Evolutionary conservation across 2,329 filamentous ascomycete genomes (phyloP), one percentile per base, ranked within the genome.

Genomic region (Penicillium sp.): DNA sequence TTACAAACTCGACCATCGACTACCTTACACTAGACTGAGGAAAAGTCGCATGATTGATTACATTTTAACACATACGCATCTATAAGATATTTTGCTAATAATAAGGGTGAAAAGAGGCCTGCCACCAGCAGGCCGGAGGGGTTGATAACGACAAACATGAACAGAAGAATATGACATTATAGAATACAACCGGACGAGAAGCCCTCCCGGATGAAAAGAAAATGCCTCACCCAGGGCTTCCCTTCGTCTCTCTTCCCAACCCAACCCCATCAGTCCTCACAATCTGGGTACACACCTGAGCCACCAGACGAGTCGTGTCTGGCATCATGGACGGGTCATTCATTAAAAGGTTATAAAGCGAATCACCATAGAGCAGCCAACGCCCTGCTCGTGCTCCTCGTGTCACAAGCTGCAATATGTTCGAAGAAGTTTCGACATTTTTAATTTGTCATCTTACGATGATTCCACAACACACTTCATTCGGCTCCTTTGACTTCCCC

Each of bases 111-210:
- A 52, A 41, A 24, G 47, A 47, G 46, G 53, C 50, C 56, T 52
- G 56, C 54, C 49, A 50, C 46, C 50, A 52, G 58, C 55, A 58
- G 55, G 52, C 52, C 47, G 32, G 42, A 8, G 46, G 48, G 32
- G 54, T 49, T 61, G 57, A 53, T 56, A 61, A 59, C 50, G 50
- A 60, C 59, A 61, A 61, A 56, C 51, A 61, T 59, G 53, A 59
- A 61, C 59, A 54, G 53, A 59, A 62, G 50, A 56, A 59, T 55
- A 57, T 43, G 44, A 55, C 44, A 58, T 56, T 60, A 61, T 60
- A 61, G 32, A 61, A 59, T 61, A 61, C 59, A 61, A 52, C 50
- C 56, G 52, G 44, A 40, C 29, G 39, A 43, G 44, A 33, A 42
- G 42, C 37, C 38, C 37, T 42, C 38, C 44, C 47, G 44, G 40